phyloP scores from a whole-genome alignment of 345 rosid species.

The Barbarea vulgaris region DNA sequence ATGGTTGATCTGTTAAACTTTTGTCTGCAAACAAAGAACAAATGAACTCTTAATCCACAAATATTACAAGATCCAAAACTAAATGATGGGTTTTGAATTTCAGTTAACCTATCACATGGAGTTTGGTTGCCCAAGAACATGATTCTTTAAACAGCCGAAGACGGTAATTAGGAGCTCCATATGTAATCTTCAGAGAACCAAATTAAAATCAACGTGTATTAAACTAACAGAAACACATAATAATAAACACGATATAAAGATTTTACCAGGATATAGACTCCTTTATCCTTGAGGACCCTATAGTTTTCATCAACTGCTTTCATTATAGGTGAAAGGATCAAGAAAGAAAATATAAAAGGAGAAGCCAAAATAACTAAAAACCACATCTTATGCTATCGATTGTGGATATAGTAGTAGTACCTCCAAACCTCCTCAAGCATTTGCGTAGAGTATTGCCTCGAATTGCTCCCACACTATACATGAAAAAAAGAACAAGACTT shows the following conservation, averaged over 20 bases:
- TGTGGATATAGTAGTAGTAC: constrained; percentile 39
- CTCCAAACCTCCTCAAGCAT: constrained; percentile 89
- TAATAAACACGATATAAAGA: background rate
- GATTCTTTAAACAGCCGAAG: constrained; percentile 56
- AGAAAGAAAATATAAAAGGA: constrained; percentile 48
- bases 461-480: constrained; percentile 74
- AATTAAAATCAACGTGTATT: background rate
- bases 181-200: constrained; percentile 62
- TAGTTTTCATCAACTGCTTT: constrained; percentile 88
- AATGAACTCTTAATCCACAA: background rate
- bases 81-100: background rate
- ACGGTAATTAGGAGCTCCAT: constrained; percentile 84
- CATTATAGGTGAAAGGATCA: constrained; percentile 80
- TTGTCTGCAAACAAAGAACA: constrained; percentile 52
- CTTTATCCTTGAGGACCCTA: constrained; percentile 97
- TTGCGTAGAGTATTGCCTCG: constrained; percentile 63
- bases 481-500: constrained; percentile 1
- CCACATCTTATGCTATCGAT: constrained; percentile 1
- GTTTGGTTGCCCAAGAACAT: constrained; percentile 58
- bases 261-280: constrained; percentile 82
- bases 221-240: constrained; percentile 3
- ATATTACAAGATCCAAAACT: background rate
- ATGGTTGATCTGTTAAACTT: constrained; percentile 46
- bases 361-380: constrained; percentile 7
- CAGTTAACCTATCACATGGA: constrained; percentile 69